Conservation (phyloP, 441 rosid species). For the Corymbia citriodora region DNA sequence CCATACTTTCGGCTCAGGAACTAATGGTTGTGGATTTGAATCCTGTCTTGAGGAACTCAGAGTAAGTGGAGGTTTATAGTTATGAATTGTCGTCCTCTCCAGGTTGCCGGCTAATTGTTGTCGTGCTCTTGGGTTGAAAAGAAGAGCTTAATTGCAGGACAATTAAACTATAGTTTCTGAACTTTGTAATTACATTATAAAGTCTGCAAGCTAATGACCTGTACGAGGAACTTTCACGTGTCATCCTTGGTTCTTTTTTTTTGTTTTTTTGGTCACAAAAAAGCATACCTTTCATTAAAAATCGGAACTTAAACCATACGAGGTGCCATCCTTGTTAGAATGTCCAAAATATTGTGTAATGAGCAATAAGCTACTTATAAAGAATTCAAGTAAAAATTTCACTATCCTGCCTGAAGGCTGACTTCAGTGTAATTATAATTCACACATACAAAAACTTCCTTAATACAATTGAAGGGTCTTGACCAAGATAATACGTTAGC, state of each 20-base stretch:
- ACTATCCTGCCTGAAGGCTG: background rate
- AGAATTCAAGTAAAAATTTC: background rate
- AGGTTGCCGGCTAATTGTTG: background rate
- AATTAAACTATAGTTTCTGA: background rate
- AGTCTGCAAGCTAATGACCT: background rate
- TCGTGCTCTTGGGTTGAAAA: background rate
- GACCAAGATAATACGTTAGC: background rate
- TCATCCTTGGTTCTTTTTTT: background rate
- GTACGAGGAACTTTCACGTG: background rate
- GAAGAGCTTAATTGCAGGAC: background rate
- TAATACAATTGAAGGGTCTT: background rate
- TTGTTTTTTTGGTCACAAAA: too few relatives aligned
- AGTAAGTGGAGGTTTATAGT: background rate
- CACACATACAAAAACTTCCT: rapidly evolving
- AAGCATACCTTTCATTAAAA: too few relatives aligned
- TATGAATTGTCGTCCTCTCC: background rate
- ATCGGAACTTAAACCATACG: too few relatives aligned
- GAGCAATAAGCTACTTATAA: background rate
- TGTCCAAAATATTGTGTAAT: background rate
- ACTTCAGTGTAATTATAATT: background rate
- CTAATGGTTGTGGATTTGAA: background rate
- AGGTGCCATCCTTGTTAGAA: background rate
- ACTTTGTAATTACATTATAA: background rate
- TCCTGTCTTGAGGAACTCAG: background rate
- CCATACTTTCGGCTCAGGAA: background rate